phyloP scores from a whole-genome alignment of 2,329 filamentous ascomycete genomes.

The Talaromyces islandicus region DNA sequence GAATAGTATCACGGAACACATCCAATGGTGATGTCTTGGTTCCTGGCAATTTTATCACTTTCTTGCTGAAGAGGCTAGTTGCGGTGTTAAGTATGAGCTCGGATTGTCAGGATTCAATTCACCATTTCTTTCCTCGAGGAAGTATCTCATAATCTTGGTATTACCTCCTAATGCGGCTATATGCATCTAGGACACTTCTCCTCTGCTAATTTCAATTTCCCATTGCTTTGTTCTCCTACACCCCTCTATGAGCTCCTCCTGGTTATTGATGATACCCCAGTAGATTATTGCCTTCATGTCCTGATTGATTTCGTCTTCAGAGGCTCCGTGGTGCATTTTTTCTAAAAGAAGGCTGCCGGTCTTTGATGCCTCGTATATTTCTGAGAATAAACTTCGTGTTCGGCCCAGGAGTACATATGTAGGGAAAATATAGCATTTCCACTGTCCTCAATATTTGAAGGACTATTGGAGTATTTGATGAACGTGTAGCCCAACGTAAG shows the following conservation, averaged over 20 bases:
- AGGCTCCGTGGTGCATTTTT: neutral
- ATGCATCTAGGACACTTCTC: slow-evolving; percentile 6
- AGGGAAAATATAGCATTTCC: neutral
- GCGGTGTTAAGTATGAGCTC: slow-evolving; percentile 9
- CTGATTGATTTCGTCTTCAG: neutral
- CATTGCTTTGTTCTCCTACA: neutral
- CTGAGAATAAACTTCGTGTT: neutral
- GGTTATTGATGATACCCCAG: neutral
- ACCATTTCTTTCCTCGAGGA: neutral
- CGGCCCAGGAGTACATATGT: neutral
- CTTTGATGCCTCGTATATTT: neutral
- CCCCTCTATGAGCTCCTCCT: neutral
- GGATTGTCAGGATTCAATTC: neutral
- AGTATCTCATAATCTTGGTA: neutral
- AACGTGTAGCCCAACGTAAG: neutral
- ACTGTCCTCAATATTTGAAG: neutral
- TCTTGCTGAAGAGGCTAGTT: slow-evolving; percentile 2
- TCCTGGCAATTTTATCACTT: neutral
- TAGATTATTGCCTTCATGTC: neutral
- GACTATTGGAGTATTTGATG: no score
- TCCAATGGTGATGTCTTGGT: slow-evolving; percentile 9
- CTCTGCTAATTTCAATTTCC: no score
- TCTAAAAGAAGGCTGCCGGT: neutral
- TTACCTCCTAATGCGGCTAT: slow-evolving; percentile 7
- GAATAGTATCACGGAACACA: slow-evolving; percentile 11